Evolutionary conservation across 2,329 filamentous ascomycete genomes (phyloP).

Genomic region (Chaetothyriales sp.): DNA sequence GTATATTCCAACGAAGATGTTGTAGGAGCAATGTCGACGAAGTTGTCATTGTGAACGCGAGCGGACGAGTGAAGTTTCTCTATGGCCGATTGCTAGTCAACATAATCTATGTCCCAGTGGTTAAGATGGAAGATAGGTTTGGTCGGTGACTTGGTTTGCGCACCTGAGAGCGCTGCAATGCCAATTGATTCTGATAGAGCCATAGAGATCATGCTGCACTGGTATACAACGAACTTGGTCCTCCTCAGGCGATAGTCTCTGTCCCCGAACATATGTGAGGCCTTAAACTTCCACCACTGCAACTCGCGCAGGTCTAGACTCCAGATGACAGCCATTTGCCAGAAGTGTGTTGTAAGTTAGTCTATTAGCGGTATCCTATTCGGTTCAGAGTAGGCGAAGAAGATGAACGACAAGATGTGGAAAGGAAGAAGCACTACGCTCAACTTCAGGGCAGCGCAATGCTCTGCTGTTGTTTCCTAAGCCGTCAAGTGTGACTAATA

Average conservation of each 20-base stretch:
- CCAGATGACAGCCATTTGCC: slow-evolving; percentile 38
- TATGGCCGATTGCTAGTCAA: slow-evolving; percentile 40
- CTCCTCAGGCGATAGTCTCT: slow-evolving; percentile 41
- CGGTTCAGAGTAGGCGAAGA: no score
- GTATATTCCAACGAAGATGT: slow-evolving; percentile 45
- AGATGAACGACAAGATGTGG: no score
- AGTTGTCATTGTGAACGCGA: slow-evolving; percentile 41
- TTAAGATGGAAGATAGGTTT: slow-evolving; percentile 17
- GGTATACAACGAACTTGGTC: slow-evolving; percentile 48
- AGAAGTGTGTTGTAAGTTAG: not conserved
- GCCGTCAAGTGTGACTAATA: no score
- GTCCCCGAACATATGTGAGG: slow-evolving; percentile 43
- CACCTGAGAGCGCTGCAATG: slow-evolving; percentile 37
- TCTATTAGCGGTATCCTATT: no score
- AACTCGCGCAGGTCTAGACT: slow-evolving; percentile 44
- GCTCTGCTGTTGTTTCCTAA: no score
- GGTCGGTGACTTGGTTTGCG: slow-evolving; percentile 22
- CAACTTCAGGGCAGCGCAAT: no score
- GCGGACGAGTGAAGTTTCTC: slow-evolving; percentile 27
- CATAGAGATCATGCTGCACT: slow-evolving; percentile 45
- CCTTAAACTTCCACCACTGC: slow-evolving; percentile 45
- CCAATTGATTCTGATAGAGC: slow-evolving; percentile 45
- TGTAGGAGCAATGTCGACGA: slow-evolving; percentile 44
- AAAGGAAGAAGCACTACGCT: no score
- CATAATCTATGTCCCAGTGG: slow-evolving; percentile 29